These are phyloP conservation scores for Rhododendron griersonianum DNA, from an alignment of 148 eudicot genomes.

Conservation along the genomic window DNA sequence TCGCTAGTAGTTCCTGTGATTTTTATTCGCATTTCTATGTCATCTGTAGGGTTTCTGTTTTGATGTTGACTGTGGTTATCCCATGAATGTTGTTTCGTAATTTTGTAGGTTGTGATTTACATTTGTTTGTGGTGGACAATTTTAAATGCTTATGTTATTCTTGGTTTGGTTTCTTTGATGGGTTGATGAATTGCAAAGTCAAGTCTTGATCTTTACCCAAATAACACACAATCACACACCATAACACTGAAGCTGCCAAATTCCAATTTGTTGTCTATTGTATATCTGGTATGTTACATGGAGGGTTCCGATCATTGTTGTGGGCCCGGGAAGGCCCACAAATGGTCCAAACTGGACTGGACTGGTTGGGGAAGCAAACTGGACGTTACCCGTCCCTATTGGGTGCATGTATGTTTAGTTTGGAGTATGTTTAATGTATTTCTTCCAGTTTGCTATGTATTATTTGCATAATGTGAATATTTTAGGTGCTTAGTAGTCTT, in stretches of 20 bases:
- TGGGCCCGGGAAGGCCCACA: no score
- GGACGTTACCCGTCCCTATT: no score
- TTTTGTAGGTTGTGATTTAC: constrained; percentile 8
- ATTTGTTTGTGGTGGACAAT: not conserved
- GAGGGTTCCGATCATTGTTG: not conserved
- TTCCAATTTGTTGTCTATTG: not conserved
- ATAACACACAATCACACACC: not conserved
- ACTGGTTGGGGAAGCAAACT: no score
- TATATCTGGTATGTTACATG: not conserved
- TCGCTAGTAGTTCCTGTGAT: not conserved
- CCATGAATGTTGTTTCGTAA: not conserved
- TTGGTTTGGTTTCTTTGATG: not conserved
- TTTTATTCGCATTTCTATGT: no score
- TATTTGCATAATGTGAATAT: not conserved
- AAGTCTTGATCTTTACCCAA: not conserved
- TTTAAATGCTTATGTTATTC: not conserved
- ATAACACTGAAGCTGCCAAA: not conserved
- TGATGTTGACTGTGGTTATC: not conserved
- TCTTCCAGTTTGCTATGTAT: not conserved
- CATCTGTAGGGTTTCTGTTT: not conserved
- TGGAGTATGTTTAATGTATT: not conserved
- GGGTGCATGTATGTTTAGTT: no score
- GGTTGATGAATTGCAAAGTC: not conserved
- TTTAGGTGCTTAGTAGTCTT: not conserved
- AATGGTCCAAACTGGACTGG: no score